Conservation (phyloP, 2,329 filamentous ascomycete genomes). For the Neofusicoccum sp. region DNA sequence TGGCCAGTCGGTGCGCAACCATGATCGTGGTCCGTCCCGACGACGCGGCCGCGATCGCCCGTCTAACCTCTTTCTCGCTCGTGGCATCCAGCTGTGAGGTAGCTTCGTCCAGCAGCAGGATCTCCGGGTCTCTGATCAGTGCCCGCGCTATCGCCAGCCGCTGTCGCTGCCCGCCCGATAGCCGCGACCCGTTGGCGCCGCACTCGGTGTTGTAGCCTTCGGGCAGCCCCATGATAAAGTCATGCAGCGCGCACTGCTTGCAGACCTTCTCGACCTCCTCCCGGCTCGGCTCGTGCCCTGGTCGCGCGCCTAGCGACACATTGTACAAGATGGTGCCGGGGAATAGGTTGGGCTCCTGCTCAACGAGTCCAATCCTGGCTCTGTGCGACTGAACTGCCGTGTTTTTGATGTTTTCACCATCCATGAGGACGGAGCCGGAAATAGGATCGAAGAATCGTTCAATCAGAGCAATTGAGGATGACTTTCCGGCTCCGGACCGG, state of each 20-base stretch:
- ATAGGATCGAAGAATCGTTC: constrained; percentile 47
- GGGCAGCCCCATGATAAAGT: constrained; percentile 47
- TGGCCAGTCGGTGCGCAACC: constrained; percentile 74
- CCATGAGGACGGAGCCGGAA: constrained; percentile 39
- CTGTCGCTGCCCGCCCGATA: constrained; percentile 49
- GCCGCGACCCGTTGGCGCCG: constrained; percentile 41
- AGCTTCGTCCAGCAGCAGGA: constrained; percentile 48
- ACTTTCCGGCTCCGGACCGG: constrained; percentile 47
- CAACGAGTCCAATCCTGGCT: constrained; percentile 42
- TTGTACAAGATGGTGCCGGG: constrained; percentile 46
- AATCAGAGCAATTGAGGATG: constrained; percentile 45
- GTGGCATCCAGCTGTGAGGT: constrained; percentile 48
- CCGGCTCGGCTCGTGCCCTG: constrained; percentile 25
- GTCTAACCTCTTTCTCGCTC: constrained; percentile 44
- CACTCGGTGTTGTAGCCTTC: constrained; percentile 49
- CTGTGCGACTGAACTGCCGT: constrained; percentile 38
- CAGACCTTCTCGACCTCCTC: constrained; percentile 37
- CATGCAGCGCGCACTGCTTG: constrained; percentile 45
- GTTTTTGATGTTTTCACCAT: constrained; percentile 42
- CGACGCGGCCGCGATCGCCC: constrained; percentile 41
- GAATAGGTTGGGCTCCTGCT: constrained; percentile 48
- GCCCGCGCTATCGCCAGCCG: constrained; percentile 48
- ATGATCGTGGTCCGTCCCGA: constrained; percentile 63
- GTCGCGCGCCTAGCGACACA: constrained; percentile 40
- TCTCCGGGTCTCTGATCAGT: constrained; percentile 45